phyloP scores from a whole-genome alignment of 1,139 yeast genomes.

The Saccharomycopsis hybrid region DNA sequence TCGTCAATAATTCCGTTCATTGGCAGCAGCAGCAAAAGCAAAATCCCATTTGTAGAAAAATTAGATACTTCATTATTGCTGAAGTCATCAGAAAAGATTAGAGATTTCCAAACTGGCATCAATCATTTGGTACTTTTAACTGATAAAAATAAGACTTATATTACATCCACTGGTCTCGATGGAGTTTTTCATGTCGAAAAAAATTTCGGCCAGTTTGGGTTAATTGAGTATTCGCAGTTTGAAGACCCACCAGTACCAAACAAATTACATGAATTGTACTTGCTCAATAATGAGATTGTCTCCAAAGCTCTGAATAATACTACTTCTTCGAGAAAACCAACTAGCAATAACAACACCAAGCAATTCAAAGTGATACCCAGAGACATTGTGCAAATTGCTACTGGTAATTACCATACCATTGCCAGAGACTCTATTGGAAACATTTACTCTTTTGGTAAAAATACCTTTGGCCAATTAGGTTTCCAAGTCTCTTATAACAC shows the following conservation, averaged over 20 bases:
- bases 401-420: constrained; percentile 69
- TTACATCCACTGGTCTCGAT: constrained; percentile 48
- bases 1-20: background rate
- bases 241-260: constrained; percentile 42
- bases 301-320: constrained; percentile 29
- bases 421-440: constrained; percentile 57
- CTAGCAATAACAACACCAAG: too few relatives aligned
- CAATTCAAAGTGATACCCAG: constrained; percentile 34
- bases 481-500: constrained; percentile 57
- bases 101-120: constrained; percentile 52
- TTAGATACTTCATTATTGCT: background rate
- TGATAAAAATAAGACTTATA: constrained; percentile 55
- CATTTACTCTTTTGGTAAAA: constrained; percentile 81
- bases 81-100: constrained; percentile 39
- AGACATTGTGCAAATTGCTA: constrained; percentile 51
- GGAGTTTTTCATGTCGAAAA: constrained; percentile 27
- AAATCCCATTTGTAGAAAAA: background rate
- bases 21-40: too few relatives aligned
- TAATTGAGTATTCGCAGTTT: constrained; percentile 55
- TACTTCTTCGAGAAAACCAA: constrained; percentile 22
- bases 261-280: constrained; percentile 30
- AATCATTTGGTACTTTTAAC: constrained; percentile 62
- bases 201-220: constrained; percentile 76
- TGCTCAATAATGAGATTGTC: constrained; percentile 32
- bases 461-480: constrained; percentile 80